These are phyloP conservation scores for Pestalotiopsis sp. DNA, from an alignment of 2,329 filamentous ascomycete genomes.

Conservation along the genomic window DNA sequence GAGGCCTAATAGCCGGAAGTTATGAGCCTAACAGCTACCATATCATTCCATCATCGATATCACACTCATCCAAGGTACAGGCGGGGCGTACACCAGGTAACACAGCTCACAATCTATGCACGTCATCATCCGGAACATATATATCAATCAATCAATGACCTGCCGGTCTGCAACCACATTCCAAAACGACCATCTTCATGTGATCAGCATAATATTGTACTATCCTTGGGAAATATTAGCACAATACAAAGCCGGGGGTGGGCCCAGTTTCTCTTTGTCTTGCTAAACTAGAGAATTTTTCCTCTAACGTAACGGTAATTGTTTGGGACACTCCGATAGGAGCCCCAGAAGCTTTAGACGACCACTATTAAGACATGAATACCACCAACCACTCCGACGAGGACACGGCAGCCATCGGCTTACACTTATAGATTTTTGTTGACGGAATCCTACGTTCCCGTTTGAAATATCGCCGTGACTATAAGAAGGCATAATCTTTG, in stretches of 20 bases:
- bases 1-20: not conserved
- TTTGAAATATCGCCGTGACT: not conserved
- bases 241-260: not conserved
- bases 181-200: not conserved
- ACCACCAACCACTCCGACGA: not conserved
- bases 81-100: not conserved
- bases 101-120: not conserved
- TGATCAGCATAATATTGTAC: not conserved
- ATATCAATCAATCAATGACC: not conserved
- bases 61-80: not conserved
- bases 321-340: slow-evolving; percentile 10
- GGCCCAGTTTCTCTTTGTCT: slow-evolving; percentile 8
- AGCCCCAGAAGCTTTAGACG: not conserved
- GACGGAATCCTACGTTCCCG: not conserved
- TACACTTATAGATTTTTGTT: not conserved
- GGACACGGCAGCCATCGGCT: not conserved
- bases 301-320: slow-evolving; percentile 10
- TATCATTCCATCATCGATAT: not conserved
- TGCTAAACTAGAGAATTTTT: slow-evolving; percentile 8
- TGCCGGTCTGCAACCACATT: not conserved
- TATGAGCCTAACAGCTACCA: not conserved
- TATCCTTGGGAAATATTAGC: not conserved
- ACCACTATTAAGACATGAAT: not conserved
- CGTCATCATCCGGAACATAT: not conserved
- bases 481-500: not conserved